Conservation (phyloP, 805 yeast species). For the Hagleromyces aurorensis region DNA sequence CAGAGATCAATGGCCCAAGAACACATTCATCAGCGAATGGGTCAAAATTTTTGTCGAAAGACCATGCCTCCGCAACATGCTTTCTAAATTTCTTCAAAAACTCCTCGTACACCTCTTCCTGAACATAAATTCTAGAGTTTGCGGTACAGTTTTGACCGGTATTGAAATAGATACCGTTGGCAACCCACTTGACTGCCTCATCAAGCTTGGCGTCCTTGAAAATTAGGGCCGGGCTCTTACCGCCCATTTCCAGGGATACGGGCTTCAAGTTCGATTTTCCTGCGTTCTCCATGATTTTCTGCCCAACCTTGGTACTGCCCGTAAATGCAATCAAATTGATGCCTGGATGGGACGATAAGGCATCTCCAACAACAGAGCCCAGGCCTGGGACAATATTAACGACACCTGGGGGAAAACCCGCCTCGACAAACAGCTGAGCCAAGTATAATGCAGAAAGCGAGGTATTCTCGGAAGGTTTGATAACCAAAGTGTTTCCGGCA, state of each 20-base stretch:
- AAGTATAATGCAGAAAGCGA: constrained; percentile 36
- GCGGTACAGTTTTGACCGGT: constrained; percentile 56
- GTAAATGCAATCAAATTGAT: constrained; percentile 43
- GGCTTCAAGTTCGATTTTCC: constrained; percentile 34
- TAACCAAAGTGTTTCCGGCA: constrained; percentile 37
- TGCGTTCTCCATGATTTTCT: constrained; percentile 33
- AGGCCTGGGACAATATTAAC: constrained; percentile 37
- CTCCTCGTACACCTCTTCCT: constrained; percentile 42
- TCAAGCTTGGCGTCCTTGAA: constrained; percentile 38
- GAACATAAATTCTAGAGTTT: constrained; percentile 48
- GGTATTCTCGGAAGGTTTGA: constrained; percentile 40
- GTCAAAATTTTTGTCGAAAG: constrained; percentile 48
- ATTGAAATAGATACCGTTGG: constrained; percentile 45
- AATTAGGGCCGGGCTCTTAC: constrained; percentile 39
- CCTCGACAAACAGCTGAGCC: constrained; percentile 33
- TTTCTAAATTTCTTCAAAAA: constrained; percentile 34
- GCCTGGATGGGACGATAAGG: constrained; percentile 35
- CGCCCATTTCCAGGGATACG: constrained; percentile 40
- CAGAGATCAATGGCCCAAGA: constrained; percentile 47
- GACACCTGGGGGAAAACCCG: constrained; percentile 41
- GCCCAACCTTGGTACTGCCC: constrained; percentile 41
- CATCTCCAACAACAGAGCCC: constrained; percentile 35
- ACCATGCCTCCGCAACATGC: constrained; percentile 37
- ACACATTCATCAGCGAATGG: constrained; percentile 34
- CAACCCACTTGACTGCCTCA: constrained; percentile 38